These are phyloP conservation scores for Pseudoturritis turrita DNA, from an alignment of 345 rosid genomes.

Conservation along the genomic window DNA sequence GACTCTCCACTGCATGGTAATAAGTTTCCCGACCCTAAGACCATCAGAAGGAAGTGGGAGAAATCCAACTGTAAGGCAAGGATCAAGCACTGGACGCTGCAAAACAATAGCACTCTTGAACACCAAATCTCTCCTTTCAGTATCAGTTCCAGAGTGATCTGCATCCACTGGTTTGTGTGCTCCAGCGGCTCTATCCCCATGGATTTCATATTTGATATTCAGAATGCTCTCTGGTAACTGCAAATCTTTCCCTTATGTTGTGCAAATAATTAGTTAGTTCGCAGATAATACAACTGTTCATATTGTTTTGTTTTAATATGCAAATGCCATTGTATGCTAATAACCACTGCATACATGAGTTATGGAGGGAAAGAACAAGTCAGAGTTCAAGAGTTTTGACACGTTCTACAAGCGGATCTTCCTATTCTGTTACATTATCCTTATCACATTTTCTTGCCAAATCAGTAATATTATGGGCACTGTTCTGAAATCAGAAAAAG, in stretches of 20 bases:
- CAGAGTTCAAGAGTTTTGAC: background rate
- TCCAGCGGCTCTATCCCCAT: conserved; percentile 72
- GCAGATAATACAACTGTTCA: background rate
- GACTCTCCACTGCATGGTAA: conserved; percentile 83
- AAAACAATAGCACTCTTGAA: conserved; percentile 72
- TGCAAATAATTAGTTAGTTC: conserved; percentile 19
- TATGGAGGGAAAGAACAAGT: background rate
- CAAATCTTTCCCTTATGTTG: conserved; percentile 43
- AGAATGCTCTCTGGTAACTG: conserved; percentile 57
- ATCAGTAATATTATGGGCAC: background rate
- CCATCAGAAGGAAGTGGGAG: conserved; percentile 75
- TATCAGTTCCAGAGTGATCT: conserved; percentile 36
- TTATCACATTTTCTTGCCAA: background rate
- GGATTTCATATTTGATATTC: conserved; percentile 70
- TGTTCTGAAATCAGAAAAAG: background rate
- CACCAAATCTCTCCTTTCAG: conserved; percentile 49
- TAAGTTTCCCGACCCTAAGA: conserved; percentile 86
- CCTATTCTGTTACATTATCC: background rate
- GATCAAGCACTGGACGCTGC: conserved; percentile 93
- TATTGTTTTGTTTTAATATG: background rate
- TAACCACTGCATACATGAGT: background rate
- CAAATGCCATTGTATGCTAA: background rate
- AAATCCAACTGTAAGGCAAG: conserved; percentile 88
- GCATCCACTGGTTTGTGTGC: conserved; percentile 73
- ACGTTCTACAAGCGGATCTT: background rate